Evolutionary conservation across 805 yeast species (phyloP), one percentile per base, ranked within the genome.

Genomic region (Metschnikowia lachancei): DNA sequence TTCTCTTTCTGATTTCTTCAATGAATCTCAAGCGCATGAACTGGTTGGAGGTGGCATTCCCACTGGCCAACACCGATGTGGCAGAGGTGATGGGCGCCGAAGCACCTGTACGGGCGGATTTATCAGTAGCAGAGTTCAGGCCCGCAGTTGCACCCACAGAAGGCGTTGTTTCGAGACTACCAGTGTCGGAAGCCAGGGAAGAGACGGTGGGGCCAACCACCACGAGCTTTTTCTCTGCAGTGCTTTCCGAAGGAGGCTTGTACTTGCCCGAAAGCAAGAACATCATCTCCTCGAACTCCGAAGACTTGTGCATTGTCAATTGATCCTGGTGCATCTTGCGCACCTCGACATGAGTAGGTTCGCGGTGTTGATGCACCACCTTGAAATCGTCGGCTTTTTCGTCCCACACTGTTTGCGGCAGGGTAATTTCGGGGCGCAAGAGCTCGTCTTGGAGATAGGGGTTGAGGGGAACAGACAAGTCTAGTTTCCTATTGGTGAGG

Each of bases 281-380:
- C 98, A 92, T 92, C 61, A 90, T 72, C 60, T 88, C 95, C 64
- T 94, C 98, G 67, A 87, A 89, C 53, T 89, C 95, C 2, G 72
- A 65, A 1, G 91, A 81, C 56, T 86, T 86, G 61, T 89, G 96
- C 32, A 74, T 43, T 3, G 70, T 63, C 53, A 70, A 51, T 50
- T 68, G 74, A 42, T 72, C 76, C 53, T 66, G 72, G 51, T 70
- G 74, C 49, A 72, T 60, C 53, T 67, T 69, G 32, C 75, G 63
- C 12, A 59, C 55, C 49, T 55, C 59, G 20, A 47, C 48, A 4
- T 61, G 59, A 9, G 52, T 52, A 2, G 72, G 61, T 47, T 62
- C 58, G 26, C 75, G 58, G 53, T 72, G 76, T 26, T 48, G 50
- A 50, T 59, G 64, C 5, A 52, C 49, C 29, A 70, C 36, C 36